These are phyloP conservation scores for Blastobotrys serpentis DNA, from an alignment of 1,139 yeast species.

Conservation along the genomic window DNA sequence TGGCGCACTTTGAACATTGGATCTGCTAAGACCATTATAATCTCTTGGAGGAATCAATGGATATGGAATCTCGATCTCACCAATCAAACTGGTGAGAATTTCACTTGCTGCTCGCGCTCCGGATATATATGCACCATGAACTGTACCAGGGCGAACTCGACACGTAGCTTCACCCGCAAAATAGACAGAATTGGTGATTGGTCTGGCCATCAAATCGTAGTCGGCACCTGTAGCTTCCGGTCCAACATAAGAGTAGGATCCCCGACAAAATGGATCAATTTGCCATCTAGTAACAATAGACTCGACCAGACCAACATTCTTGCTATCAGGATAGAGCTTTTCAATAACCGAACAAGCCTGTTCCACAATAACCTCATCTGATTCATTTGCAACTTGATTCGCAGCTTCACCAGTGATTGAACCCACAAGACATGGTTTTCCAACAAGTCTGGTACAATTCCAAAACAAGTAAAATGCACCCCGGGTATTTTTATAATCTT, in stretches of 20 bases:
- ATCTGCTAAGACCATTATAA: conserved; percentile 9
- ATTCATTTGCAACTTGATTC: conserved; percentile 31
- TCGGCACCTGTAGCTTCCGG: conserved; percentile 45
- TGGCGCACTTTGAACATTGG: conserved; percentile 17
- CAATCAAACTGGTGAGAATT: conserved; percentile 42
- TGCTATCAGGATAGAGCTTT: conserved; percentile 31
- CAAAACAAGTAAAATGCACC: conserved; percentile 44
- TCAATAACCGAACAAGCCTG: conserved; percentile 38
- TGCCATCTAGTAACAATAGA: conserved; percentile 47
- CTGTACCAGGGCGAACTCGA: conserved; percentile 44
- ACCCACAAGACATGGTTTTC: conserved; percentile 42
- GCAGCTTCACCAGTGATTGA: conserved; percentile 45
- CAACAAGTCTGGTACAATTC: conserved; percentile 40
- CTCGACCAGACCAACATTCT: conserved; percentile 36
- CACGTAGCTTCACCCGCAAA: conserved; percentile 50
- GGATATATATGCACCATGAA: conserved; percentile 47
- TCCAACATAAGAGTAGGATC: conserved; percentile 46
- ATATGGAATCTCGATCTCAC: conserved; percentile 42
- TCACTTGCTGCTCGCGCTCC: conserved; percentile 46
- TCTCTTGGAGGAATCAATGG: conserved; percentile 38
- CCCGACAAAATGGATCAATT: conserved; percentile 42
- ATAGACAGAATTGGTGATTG: conserved; percentile 39
- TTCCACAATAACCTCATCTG: conserved; percentile 39
- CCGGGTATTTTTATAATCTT: conserved; percentile 30
- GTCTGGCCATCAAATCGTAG: conserved; percentile 43